These are phyloP conservation scores for Amyloporia xantha DNA, from an alignment of 768 basidiomycete genomes.

Conservation along the genomic window DNA sequence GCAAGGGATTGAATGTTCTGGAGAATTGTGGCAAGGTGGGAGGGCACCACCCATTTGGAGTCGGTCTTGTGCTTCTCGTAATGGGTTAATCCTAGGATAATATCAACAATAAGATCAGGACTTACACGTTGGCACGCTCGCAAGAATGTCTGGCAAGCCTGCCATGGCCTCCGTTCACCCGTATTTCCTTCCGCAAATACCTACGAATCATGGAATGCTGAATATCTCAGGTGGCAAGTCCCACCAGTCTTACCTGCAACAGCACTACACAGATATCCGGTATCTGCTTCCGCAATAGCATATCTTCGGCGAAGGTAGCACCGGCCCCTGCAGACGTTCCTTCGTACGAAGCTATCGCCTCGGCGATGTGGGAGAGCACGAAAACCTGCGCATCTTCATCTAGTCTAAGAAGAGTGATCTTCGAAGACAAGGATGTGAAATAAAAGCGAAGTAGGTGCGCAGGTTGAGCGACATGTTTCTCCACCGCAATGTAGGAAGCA, in stretches of 20 bases:
- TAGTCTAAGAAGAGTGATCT: constrained; percentile 41
- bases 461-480: constrained; percentile 36
- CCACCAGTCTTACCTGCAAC: constrained; percentile 36
- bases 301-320: constrained; percentile 22
- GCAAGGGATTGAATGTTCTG: constrained; percentile 13
- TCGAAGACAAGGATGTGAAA: constrained; percentile 34
- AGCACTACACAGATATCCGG: constrained; percentile 44
- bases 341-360: constrained; percentile 35
- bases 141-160: constrained; percentile 36
- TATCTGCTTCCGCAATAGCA: constrained; percentile 37
- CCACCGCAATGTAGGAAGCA: constrained; percentile 35
- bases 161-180: constrained; percentile 25
- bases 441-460: constrained; percentile 49
- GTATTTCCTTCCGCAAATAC: constrained; percentile 27
- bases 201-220: no score
- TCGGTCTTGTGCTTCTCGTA: constrained; percentile 15
- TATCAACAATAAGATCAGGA: no score
- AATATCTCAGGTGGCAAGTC: no score
- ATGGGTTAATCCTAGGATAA: no score
- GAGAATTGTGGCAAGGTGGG: constrained; percentile 9
- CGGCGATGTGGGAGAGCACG: constrained; percentile 41
- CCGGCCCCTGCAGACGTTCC: constrained; percentile 6
- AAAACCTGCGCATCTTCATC: constrained; percentile 35
- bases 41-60: constrained; percentile 13
- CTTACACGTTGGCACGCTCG: constrained; percentile 37